These are phyloP conservation scores for Prototheca cutis DNA, from an alignment of 163 green algal species.

Conservation along the genomic window DNA sequence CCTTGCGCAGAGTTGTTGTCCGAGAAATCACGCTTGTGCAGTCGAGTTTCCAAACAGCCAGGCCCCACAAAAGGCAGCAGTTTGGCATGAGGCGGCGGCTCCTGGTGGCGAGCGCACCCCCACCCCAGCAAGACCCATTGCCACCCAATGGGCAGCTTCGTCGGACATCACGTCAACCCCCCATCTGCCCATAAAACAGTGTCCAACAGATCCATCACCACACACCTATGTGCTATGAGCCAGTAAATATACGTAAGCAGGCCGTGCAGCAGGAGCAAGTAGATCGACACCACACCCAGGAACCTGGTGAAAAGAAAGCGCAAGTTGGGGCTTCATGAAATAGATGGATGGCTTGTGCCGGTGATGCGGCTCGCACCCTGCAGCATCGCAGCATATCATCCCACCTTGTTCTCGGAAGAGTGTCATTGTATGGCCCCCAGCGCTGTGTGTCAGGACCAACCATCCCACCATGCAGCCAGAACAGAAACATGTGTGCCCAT, in stretches of 20 bases:
- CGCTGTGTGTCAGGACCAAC: too few species aligned
- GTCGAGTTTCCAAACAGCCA: not conserved
- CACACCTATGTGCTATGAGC: slow-evolving; percentile 8
- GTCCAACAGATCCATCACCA: not conserved
- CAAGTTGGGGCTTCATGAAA: not conserved
- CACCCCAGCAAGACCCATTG: too few species aligned
- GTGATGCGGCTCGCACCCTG: too few species aligned
- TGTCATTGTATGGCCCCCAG: too few species aligned
- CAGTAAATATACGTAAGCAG: slow-evolving; percentile 35
- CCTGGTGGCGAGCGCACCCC: too few species aligned
- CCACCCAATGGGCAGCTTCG: too few species aligned
- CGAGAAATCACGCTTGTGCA: too few species aligned
- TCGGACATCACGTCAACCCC: too few species aligned
- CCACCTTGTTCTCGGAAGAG: too few species aligned
- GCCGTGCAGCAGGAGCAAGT: slow-evolving; percentile 9
- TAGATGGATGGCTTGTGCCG: not conserved
- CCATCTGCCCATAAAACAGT: too few species aligned
- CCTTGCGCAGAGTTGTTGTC: not conserved
- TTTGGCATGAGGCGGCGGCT: too few species aligned
- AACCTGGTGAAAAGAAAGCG: not conserved
- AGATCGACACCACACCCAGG: not conserved
- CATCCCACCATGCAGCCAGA: not conserved
- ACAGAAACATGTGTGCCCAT: not conserved
- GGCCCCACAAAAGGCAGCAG: not conserved
- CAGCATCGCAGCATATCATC: too few species aligned